These are phyloP conservation scores for Colletotrichum lupini DNA, from an alignment of 2,329 filamentous ascomycete species.

Conservation along the genomic window DNA sequence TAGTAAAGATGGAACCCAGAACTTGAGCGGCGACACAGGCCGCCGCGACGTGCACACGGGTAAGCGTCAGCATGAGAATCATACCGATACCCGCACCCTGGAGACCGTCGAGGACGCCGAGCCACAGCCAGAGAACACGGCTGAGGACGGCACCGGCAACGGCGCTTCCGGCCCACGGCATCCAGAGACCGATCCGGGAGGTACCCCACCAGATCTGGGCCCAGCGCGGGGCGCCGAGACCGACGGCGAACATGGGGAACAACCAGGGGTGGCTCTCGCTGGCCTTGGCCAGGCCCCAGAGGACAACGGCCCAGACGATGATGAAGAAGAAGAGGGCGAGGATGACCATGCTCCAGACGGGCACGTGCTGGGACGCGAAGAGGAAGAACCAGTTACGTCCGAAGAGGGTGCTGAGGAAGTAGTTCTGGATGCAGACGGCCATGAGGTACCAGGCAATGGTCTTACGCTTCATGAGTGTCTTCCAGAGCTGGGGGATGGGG, in stretches of 20 bases:
- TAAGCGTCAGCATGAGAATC: slow-evolving; percentile 74
- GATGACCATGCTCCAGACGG: slow-evolving; percentile 65
- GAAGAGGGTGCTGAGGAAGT: slow-evolving; percentile 73
- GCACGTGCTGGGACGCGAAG: slow-evolving; percentile 67
- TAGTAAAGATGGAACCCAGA: slow-evolving; percentile 70
- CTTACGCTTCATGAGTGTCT: slow-evolving; percentile 69
- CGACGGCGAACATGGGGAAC: slow-evolving; percentile 74
- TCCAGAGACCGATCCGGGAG: slow-evolving; percentile 67
- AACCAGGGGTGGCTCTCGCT: slow-evolving; percentile 74
- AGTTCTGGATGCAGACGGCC: slow-evolving; percentile 73
- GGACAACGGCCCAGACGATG: slow-evolving; percentile 64
- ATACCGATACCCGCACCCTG: slow-evolving; percentile 76
- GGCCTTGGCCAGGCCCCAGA: slow-evolving; percentile 62
- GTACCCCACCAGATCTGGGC: slow-evolving; percentile 75
- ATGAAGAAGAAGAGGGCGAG: slow-evolving; percentile 67
- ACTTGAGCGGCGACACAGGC: slow-evolving; percentile 71
- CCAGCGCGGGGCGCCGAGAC: slow-evolving; percentile 74
- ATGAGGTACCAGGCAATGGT: slow-evolving; percentile 76
- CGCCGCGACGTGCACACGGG: slow-evolving; percentile 72
- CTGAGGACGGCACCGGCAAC: slow-evolving; percentile 67
- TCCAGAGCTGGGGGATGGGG: slow-evolving; percentile 73
- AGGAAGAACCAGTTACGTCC: slow-evolving; percentile 76
- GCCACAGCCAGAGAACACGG: slow-evolving; percentile 68
- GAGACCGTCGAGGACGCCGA: slow-evolving; percentile 72
- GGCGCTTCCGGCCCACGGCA: slow-evolving; percentile 71